phyloP scores from a whole-genome alignment of 495 filamentous ascomycete species.

The Xylaria castorea region DNA sequence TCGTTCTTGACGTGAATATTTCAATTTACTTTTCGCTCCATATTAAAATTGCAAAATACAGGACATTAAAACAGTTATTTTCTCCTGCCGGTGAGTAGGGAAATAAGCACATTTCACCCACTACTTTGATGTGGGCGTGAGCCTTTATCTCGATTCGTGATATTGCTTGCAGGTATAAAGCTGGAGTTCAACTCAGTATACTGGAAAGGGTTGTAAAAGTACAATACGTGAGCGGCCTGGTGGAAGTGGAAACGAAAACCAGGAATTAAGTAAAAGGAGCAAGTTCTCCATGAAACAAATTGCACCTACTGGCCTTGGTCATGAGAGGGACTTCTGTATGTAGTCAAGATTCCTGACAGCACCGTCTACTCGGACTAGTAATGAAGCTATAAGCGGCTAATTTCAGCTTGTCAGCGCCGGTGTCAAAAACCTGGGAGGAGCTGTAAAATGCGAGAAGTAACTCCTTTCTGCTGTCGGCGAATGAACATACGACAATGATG shows the following conservation, averaged over 20 bases:
- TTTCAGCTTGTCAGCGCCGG: slow-evolving; percentile 2
- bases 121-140: background rate
- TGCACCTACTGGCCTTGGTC: background rate
- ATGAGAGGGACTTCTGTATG: background rate
- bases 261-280: slow-evolving; percentile 6
- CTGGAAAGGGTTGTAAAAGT: background rate
- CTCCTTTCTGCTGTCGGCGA: slow-evolving; percentile 9
- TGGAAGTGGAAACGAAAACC: background rate
- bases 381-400: slow-evolving; percentile 8
- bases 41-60: background rate
- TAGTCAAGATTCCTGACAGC: background rate
- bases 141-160: background rate
- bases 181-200: background rate
- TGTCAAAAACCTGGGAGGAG: background rate
- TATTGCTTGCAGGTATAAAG: background rate
- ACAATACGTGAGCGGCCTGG: background rate
- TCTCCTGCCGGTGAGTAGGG: background rate
- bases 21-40: background rate
- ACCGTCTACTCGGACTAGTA: background rate
- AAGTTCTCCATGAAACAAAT: background rate
- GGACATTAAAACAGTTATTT: background rate
- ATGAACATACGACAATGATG: slow-evolving; percentile 22
- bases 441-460: background rate
- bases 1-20: background rate
- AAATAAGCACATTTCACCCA: background rate